Evolutionary conservation across 768 basidiomycete genomes (phyloP).

Genomic region (Pleurotus pulmonarius): DNA sequence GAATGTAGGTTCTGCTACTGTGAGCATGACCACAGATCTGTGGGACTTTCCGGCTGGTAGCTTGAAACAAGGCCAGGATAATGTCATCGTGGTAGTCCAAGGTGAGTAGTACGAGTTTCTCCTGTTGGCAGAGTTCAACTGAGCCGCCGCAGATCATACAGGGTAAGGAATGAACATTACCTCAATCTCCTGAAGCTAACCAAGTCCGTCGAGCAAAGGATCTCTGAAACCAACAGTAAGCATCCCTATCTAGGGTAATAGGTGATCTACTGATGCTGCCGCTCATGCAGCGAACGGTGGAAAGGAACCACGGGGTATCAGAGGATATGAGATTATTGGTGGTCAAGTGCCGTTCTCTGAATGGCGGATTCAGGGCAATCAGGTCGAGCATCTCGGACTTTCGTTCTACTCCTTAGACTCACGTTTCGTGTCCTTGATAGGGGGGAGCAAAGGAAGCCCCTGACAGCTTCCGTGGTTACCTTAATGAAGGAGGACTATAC

Average conservation of each 20-base stretch:
- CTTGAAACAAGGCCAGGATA: constrained; percentile 32
- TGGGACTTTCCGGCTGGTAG: constrained; percentile 35
- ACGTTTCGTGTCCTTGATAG: constrained; percentile 12
- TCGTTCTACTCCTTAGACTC: neutral
- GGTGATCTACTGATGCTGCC: neutral
- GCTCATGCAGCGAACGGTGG: constrained; percentile 37
- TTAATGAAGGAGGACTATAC: constrained; percentile 49
- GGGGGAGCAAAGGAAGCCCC: constrained; percentile 36
- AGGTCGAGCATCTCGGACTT: constrained; percentile 17
- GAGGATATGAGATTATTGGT: constrained; percentile 40
- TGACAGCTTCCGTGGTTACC: constrained; percentile 43
- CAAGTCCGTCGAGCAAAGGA: constrained; percentile 20
- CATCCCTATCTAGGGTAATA: neutral
- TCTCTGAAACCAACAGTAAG: constrained; percentile 46
- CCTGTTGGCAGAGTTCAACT: neutral
- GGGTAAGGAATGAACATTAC: constrained; percentile 27
- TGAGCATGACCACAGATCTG: constrained; percentile 37
- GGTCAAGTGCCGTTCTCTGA: constrained; percentile 28
- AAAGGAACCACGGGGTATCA: constrained; percentile 45
- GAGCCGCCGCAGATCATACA: constrained; percentile 37
- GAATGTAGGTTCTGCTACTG: constrained; percentile 36
- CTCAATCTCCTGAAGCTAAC: no score
- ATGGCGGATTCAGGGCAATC: constrained; percentile 43
- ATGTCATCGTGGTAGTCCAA: constrained; percentile 37
- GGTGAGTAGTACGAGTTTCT: constrained; percentile 16